A percentile compares a stretch with the other conserved stretches of the same genome.
These are phyloP conservation scores for Herpotrichia juniperi DNA, from an alignment of 2,329 filamentous ascomycete species.

Conservation along the genomic window DNA sequence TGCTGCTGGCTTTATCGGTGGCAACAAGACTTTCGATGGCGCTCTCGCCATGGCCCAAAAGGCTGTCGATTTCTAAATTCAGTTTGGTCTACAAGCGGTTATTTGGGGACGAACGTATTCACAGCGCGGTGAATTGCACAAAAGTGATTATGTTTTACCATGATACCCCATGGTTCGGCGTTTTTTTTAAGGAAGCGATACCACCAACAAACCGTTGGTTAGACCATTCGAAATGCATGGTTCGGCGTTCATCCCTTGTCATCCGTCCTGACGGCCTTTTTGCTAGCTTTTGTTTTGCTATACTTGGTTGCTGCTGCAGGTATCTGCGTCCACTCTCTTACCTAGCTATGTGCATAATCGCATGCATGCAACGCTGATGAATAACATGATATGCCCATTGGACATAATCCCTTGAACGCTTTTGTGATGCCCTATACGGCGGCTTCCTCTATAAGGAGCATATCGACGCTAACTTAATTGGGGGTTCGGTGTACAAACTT, in stretches of 20 bases:
- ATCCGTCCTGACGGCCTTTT: not conserved
- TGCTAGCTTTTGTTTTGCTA: too few relatives aligned
- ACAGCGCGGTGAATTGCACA: slow-evolving; percentile 12
- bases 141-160: slow-evolving; percentile 20
- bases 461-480: slow-evolving; percentile 2
- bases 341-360: too few relatives aligned
- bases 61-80: slow-evolving; percentile 59
- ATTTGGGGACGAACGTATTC: not conserved
- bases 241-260: not conserved
- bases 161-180: slow-evolving; percentile 35
- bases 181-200: slow-evolving; percentile 36
- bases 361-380: too few relatives aligned
- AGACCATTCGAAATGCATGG: slow-evolving; percentile 7
- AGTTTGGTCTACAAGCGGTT: too few relatives aligned
- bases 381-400: too few relatives aligned
- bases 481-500: slow-evolving; percentile 8
- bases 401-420: too few relatives aligned
- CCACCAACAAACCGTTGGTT: slow-evolving; percentile 25
- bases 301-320: too few relatives aligned
- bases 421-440: too few relatives aligned
- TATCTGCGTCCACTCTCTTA: too few relatives aligned
- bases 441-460: too few relatives aligned
- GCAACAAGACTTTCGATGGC: slow-evolving; percentile 89
- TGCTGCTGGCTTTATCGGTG: slow-evolving; percentile 93
- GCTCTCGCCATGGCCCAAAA: slow-evolving; percentile 84